phyloP scores from a whole-genome alignment of 441 rosid species.

The Euphorbia schlechtendalii region DNA sequence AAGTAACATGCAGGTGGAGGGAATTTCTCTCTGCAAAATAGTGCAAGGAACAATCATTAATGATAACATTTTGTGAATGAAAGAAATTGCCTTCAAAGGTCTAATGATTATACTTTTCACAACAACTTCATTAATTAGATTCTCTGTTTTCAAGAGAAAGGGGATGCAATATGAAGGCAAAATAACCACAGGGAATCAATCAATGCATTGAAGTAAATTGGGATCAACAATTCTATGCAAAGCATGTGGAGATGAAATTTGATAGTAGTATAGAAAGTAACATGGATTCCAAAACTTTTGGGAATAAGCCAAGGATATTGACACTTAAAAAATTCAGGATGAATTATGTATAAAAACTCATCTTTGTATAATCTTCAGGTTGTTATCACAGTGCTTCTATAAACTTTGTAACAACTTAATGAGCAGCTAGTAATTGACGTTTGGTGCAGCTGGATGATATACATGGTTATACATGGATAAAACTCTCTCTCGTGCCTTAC shows the following conservation, averaged over 20 bases:
- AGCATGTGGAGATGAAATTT: not conserved
- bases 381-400: not conserved
- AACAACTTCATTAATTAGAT: not conserved
- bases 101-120: not conserved
- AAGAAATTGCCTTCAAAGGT: not conserved
- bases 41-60: not conserved
- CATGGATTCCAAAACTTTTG: not conserved
- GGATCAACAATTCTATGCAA: not conserved
- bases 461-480: too few relatives aligned
- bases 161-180: not conserved
- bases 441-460: not conserved
- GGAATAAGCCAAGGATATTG: not conserved
- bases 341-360: not conserved
- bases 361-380: not conserved
- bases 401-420: not conserved
- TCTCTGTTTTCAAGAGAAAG: not conserved
- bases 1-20: not conserved
- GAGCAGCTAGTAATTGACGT: not conserved
- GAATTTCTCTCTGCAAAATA: not conserved
- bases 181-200: not conserved
- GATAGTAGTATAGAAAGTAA: not conserved
- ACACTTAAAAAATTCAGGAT: not conserved
- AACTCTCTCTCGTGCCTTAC: not conserved
- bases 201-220: not conserved
- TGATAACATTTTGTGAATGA: not conserved